A percentile compares a stretch with the other conserved stretches of the same genome.
phyloP scores from a whole-genome alignment of 2,329 filamentous ascomycete genomes.

The Botryosphaeria dothidea region DNA sequence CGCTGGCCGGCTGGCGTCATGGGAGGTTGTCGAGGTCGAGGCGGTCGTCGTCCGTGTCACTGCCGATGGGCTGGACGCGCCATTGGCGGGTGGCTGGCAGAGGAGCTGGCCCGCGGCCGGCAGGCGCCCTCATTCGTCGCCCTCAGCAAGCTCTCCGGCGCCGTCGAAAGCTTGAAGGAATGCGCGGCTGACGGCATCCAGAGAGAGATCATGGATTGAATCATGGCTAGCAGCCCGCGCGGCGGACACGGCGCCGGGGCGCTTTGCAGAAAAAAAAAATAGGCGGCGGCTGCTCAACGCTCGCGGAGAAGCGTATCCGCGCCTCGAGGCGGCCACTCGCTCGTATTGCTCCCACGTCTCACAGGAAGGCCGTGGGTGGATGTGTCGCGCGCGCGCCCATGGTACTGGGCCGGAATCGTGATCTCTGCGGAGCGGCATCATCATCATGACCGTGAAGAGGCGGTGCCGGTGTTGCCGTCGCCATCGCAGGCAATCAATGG shows the following conservation, averaged over 20 bases:
- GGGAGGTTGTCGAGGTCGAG: conserved; percentile 11
- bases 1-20: conserved; percentile 14
- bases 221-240: neutral
- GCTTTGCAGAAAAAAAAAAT: too few species aligned
- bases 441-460: conserved; percentile 11
- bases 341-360: conserved; percentile 10
- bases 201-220: too few species aligned
- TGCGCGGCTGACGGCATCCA: conserved; percentile 14
- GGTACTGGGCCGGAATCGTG: conserved; percentile 18
- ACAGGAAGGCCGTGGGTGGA: conserved; percentile 7
- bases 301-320: conserved; percentile 16
- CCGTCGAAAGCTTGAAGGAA: conserved; percentile 17
- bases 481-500: too few species aligned
- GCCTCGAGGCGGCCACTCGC: conserved; percentile 1
- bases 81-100: conserved; percentile 18
- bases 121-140: conserved; percentile 12
- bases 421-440: conserved; percentile 15
- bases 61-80: conserved; percentile 3
- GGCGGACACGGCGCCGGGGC: neutral
- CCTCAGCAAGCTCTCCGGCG: neutral
- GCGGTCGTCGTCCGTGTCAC: conserved; percentile 15
- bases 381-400: conserved; percentile 12
- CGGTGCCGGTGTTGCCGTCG: neutral
- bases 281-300: conserved; percentile 8
- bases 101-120: conserved; percentile 5